Evolutionary conservation across 2,329 filamentous ascomycete genomes (phyloP).

Genomic region (Onygenales sp.): DNA sequence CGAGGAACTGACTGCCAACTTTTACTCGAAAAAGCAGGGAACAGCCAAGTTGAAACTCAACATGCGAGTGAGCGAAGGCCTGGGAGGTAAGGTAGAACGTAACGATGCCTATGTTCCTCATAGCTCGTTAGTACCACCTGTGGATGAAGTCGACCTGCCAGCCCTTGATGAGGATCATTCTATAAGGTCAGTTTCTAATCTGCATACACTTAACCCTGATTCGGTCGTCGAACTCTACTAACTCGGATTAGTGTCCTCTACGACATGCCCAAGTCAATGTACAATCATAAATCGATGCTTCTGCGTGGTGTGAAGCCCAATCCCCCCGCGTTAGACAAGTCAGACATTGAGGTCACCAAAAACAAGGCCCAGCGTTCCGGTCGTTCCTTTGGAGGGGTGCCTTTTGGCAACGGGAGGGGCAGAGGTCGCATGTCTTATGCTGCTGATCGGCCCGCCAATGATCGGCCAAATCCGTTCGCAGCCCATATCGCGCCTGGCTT

Average conservation of each 20-base stretch:
- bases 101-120: conserved; percentile 79
- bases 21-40: conserved; percentile 84
- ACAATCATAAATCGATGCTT: conserved; percentile 88
- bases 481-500: conserved; percentile 39
- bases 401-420: conserved; percentile 41
- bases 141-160: conserved; percentile 62
- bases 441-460: conserved; percentile 16
- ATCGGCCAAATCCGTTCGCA: conserved; percentile 37
- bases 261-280: conserved; percentile 62
- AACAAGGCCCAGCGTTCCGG: conserved; percentile 56
- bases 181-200: conserved; percentile 54
- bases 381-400: conserved; percentile 61
- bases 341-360: conserved; percentile 65
- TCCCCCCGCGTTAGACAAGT: conserved; percentile 59
- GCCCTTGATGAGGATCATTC: conserved; percentile 77
- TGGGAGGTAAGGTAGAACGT: conserved; percentile 73
- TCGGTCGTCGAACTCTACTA: conserved; percentile 12
- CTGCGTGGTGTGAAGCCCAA: conserved; percentile 72
- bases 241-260: conserved; percentile 62
- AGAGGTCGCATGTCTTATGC: conserved; percentile 47
- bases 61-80: conserved; percentile 62
- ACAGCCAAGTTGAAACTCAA: conserved; percentile 61
- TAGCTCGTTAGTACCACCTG: conserved; percentile 66
- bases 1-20: conserved; percentile 69
- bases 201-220: not conserved